phyloP scores from a whole-genome alignment of 352 stramenopile genomes.

The Phytophthora idaei region DNA sequence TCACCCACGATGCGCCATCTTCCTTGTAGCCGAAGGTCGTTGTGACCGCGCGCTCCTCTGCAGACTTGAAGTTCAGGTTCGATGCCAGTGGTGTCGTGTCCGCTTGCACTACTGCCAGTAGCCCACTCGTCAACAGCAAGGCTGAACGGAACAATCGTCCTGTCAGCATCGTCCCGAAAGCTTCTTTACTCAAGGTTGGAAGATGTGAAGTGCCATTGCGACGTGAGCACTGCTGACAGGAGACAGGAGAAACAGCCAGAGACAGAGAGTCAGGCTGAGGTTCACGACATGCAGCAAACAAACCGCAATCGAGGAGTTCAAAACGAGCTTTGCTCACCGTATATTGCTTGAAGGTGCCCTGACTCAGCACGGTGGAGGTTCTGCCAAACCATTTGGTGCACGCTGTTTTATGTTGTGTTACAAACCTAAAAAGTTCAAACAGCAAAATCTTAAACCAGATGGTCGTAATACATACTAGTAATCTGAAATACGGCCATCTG shows the following conservation, averaged over 20 bases:
- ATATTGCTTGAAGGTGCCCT: neutral
- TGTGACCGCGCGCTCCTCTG: constrained; percentile 19
- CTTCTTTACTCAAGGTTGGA: constrained; percentile 12
- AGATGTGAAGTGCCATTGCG: constrained; percentile 18
- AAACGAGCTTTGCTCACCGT: constrained; percentile 27
- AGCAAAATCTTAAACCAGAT: no score
- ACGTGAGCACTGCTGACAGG: neutral
- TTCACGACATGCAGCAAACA: constrained; percentile 1
- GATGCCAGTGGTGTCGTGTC: constrained; percentile 28
- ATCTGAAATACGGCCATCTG: no score
- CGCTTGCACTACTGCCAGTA: constrained; percentile 14
- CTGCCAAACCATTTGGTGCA: neutral
- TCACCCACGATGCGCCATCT: constrained; percentile 44
- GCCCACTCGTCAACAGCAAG: constrained; percentile 20
- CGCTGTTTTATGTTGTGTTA: neutral
- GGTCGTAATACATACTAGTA: no score
- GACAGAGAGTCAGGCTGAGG: constrained; percentile 6
- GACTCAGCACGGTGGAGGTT: neutral
- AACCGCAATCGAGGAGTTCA: constrained; percentile 14
- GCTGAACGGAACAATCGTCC: constrained; percentile 20
- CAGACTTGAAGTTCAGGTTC: constrained; percentile 29
- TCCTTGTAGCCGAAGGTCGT: constrained; percentile 47
- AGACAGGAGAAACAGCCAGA: neutral
- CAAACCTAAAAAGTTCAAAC: no score
- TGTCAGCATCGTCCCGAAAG: constrained; percentile 19